Evolutionary conservation across 2,329 filamentous ascomycete genomes (phyloP), one percentile per base, ranked within the genome.

Genomic region (Pseudogymnoascus sp.): DNA sequence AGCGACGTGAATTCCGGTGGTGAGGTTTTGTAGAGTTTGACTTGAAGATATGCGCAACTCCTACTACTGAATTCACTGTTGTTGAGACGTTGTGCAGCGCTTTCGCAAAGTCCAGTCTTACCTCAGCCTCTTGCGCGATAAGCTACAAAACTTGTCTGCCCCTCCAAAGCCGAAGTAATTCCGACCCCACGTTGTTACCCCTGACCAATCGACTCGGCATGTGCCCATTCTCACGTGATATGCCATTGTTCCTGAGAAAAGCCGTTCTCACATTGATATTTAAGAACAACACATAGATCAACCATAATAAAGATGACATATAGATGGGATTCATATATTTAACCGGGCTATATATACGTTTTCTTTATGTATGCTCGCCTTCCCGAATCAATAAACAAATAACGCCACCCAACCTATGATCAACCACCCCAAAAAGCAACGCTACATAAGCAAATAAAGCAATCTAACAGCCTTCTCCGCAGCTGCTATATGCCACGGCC

Each of bases 401-500:
- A 36, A 57, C 51, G 51, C 51, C 51, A 21, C 11, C 51, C 29
- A 34, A 18, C 51, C 29, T 36, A 4, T 31, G 34, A 57, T 57
- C 47, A 57, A 31, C 47, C 47, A 12, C 4, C 29, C n/a, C 6
- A 14, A 57, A 57, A 57, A 36, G n/a, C 51, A 63, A 63, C 61
- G 47, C 81, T 77, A 90, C 80, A 88, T 82, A 70, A 87, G 75
- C 70, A 84, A 77, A 73, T 86, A 85, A 71, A 93, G 74, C 18
- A 82, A 86, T 72, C 83, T 79, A 3, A 86, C 85, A 1, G 83
- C 88, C 75, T 87, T 88, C 74, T 88, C 82, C 2, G 86, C 89
- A 16, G 84, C 87, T 11, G 85, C 87, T 65, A 93, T 78, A 78
- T 93, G 90, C 88, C 90, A 91, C 16, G 90, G 90, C 69, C 89